phyloP scores from a whole-genome alignment of 345 rosid species.

The Camelina hispida region DNA sequence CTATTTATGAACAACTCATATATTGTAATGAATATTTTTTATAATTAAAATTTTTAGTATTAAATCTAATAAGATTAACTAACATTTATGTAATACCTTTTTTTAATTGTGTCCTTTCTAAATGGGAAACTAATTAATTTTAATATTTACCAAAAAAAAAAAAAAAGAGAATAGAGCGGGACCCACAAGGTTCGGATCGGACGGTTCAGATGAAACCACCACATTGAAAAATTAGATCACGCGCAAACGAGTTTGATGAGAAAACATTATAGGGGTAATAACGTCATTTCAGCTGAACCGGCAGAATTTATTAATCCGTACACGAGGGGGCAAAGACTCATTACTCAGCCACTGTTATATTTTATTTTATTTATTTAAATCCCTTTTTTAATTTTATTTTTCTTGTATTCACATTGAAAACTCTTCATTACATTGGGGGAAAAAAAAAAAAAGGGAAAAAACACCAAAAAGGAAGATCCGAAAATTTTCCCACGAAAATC shows the following conservation, averaged over 20 bases:
- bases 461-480: slow-evolving; percentile 47
- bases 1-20: no score
- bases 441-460: slow-evolving; percentile 7
- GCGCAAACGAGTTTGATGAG: slow-evolving; percentile 29
- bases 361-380: slow-evolving; percentile 23
- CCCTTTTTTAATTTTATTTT: not conserved
- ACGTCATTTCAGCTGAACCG: slow-evolving; percentile 21
- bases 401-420: slow-evolving; percentile 47
- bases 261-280: slow-evolving; percentile 39
- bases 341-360: slow-evolving; percentile 36
- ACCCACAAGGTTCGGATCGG: slow-evolving; percentile 29
- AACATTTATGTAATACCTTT: no score
- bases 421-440: slow-evolving; percentile 5
- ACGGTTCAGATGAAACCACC: slow-evolving; percentile 18
- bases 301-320: slow-evolving; percentile 44
- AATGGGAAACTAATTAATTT: no score
- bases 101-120: no score
- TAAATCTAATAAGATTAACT: no score
- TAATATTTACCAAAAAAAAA: not conserved
- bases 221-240: slow-evolving; percentile 28
- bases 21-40: no score
- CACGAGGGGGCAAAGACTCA: slow-evolving; percentile 43
- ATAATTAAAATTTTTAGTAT: no score
- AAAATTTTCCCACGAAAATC: slow-evolving; percentile 48
- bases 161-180: slow-evolving; percentile 7